Evolutionary conservation across 192 early-diverging fungal genomes (phyloP), one percentile per base, ranked within the genome.

Genomic region (Coemansia sp.): DNA sequence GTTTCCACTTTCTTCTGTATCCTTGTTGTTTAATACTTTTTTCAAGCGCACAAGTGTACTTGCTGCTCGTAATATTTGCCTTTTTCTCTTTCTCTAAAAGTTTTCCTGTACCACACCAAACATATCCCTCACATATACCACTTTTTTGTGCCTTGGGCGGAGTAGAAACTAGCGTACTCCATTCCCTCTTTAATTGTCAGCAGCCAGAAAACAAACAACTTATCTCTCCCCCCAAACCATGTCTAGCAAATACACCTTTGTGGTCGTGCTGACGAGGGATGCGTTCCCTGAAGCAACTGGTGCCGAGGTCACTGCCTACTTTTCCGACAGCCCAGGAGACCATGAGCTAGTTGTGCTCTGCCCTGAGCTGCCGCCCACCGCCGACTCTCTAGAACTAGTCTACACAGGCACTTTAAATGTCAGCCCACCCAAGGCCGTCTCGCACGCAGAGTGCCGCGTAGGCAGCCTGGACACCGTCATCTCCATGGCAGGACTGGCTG

Each of bases 281-380:
- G 55, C 34, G 36, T 53, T 39, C 35, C 44, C 59, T 0, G 58
- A 43, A 12, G 56, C 34, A 11, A 34, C 52, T 29, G 53, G 39
- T 19, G 70, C 44, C 12, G 70, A 72, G 48, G 59, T 58, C 44
- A 72, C 63, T 18, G 70, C 59, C 15, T 41, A 56, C 40, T 62
- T 58, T 40, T 21, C 58, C 18, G 54, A 58, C 21, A 35, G 39
- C 6, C 24, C 53, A 4, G 27, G 41, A 27, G 70, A 72, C 21
- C 50, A 59, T 9, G 36, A 58, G 35, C 35, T 66, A 38, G 3
- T 66, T 34, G 46, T 29, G 17, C 63, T 72, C 29, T 29, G 42
- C 43, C 46, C 46, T 46, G 57, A 41, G 40, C 56, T 44, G 29
- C 15, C 40, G 29, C 15, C 40, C 55, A 12, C 59, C 2, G 27